A percentile compares a stretch with the other conserved stretches of the same genome.
phyloP scores from a whole-genome alignment of 495 filamentous ascomycete genomes.

The Podospora conica region DNA sequence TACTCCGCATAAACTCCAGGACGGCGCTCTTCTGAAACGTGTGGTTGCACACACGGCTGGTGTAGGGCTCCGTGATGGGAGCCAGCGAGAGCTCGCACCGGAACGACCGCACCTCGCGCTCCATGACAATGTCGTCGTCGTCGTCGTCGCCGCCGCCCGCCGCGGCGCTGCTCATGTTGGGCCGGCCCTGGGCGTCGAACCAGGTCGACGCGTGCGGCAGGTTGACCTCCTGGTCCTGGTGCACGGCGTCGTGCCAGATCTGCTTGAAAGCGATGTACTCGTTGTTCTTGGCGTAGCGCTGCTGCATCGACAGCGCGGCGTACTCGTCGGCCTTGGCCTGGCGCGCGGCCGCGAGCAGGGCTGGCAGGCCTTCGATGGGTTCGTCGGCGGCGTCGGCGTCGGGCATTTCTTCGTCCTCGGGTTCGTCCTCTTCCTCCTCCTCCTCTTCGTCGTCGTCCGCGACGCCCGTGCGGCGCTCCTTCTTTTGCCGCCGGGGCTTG shows the following conservation, averaged over 20 bases:
- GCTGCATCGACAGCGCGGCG: conserved; percentile 29
- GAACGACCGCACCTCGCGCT: conserved; percentile 60
- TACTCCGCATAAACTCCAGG: conserved; percentile 50
- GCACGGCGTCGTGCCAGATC: conserved; percentile 67
- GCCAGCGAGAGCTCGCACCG: conserved; percentile 78
- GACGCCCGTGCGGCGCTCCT: conserved; percentile 13
- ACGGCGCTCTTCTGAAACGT: conserved; percentile 75
- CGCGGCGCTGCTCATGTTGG: conserved; percentile 21
- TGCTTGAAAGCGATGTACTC: conserved; percentile 73
- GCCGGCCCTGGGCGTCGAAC: conserved; percentile 55
- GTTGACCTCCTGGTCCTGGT: conserved; percentile 57
- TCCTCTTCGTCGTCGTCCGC: conserved; percentile 24
- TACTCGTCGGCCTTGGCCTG: conserved; percentile 35
- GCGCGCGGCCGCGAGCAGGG: conserved; percentile 32
- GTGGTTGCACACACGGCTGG: conserved; percentile 73
- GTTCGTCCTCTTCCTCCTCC: conserved; percentile 32
- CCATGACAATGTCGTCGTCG: conserved; percentile 72
- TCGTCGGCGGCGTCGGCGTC: conserved; percentile 16
- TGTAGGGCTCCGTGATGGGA: conserved; percentile 65
- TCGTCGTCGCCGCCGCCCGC: conserved; percentile 29
- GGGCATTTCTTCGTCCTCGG: conserved; percentile 19
- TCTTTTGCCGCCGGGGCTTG: conserved; percentile 14
- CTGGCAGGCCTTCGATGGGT: conserved; percentile 24
- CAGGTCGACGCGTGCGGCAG: conserved; percentile 65
- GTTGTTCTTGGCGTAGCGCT: conserved; percentile 69